Base-by-base conservation (phyloP, 768 basidiomycete genomes). In the Hygrophorus russula region DNA sequence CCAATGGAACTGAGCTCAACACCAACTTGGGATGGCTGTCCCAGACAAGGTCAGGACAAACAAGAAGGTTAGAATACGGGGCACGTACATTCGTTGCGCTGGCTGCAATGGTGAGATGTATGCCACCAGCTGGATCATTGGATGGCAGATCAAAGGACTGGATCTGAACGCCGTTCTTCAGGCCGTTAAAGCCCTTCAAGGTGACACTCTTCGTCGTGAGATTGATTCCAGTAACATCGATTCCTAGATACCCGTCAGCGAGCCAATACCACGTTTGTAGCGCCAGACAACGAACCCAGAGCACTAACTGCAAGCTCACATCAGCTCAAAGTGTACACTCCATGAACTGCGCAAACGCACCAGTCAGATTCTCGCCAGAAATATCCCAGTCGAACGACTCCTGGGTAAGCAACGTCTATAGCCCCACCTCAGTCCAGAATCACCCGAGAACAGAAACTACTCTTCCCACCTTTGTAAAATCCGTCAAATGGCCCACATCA, bases 361-460 rank as follows among this genome's bases (percentile, higher is more conserved):
- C 75, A 34, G 73, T 76, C 41, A 85, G 52, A 53, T 82, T 79
- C 35, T 78, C 67, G 18, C 73, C 76, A 7, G 72, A 68, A 47
- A 85, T 84, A 12, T 70, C 67, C 83, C 82, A 86, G 14, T 74
- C 70, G 51, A 86, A 86, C 2, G 69, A 71, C 48, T 78, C 75
- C 39, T 76, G 63, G 0, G 76, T 83, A 9, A 85, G 67, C 45
- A 85, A 58, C 15, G 64, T 62, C 74, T 70, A 47, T 19, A 39
- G 40, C 36, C 35, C 2, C 27, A 17, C 2, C 39, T 47, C 38
- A 15, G 2, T 28, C 6, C 14, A 18, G n/a, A n/a, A 17, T 9
- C 29, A 14, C n/a, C 39, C 46, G 13, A 9, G 12, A 29, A 13
- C 13, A 18, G 17, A 36, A 2, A 29, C 14, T 19, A 31, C 27